Evolutionary conservation across 306 rosid species (phyloP).

Genomic region (Casuarina glauca): DNA sequence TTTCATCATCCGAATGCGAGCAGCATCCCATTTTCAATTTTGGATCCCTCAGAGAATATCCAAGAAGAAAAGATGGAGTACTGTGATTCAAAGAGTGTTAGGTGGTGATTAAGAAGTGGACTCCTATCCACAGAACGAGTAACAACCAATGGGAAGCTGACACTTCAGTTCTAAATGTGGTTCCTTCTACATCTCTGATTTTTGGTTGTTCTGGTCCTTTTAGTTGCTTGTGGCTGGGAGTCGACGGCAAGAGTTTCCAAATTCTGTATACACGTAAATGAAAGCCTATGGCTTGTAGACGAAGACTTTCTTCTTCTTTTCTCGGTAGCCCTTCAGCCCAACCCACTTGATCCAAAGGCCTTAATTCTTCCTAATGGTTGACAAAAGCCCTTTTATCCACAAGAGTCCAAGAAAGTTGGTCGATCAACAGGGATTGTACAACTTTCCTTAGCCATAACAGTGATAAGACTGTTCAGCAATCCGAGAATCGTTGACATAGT

Average conservation of each 20-base stretch:
- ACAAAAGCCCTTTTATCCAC: neutral
- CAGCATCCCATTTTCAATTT: conserved; percentile 24
- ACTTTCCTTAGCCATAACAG: too few species aligned
- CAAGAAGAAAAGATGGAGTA: conserved; percentile 1
- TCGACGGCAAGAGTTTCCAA: neutral
- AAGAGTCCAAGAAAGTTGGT: neutral
- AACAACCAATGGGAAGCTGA: conserved; percentile 8
- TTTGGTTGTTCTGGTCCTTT: neutral
- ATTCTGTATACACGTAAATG: too few species aligned
- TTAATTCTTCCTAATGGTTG: neutral
- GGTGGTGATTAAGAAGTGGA: neutral
- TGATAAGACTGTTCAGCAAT: too few species aligned
- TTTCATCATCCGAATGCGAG: neutral
- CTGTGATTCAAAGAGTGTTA: neutral
- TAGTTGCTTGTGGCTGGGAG: conserved; percentile 16
- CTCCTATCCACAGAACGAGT: conserved; percentile 13
- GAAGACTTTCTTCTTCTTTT: neutral
- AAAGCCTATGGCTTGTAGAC: neutral
- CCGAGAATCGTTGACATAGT: too few species aligned
- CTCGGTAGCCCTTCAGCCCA: neutral
- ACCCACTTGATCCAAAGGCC: neutral
- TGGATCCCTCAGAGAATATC: neutral
- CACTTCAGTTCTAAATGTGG: conserved; percentile 7
- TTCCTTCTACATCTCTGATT: neutral
- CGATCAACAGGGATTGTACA: too few species aligned